Evolutionary conservation across 73 alveolate species (phyloP), one percentile per base, ranked within the genome.

Genomic region (Paramecium pentaurelia): DNA sequence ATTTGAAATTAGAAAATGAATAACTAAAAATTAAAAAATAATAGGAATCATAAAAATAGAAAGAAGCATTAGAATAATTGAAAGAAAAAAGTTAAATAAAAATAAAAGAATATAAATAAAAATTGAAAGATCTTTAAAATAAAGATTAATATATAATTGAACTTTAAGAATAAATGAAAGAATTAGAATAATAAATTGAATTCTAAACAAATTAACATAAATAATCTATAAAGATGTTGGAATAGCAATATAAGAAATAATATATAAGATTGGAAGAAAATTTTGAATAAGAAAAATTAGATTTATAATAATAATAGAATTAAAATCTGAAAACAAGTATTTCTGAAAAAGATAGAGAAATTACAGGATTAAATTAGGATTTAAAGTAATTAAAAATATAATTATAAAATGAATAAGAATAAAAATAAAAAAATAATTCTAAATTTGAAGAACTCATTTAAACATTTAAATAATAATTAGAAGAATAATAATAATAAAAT

Each of bases 51-150:
- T 49, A 45, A 25, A 80, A 47, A 14, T 47, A 80, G 20, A 80
- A 80, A 32, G 91, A 80, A 5, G 91, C 91, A 3, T 25, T 80
- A 7, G 91, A 80, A 22, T 47, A 80, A 80, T 22, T 80, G 32
- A 80, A 80, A 12, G 75, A 42, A 12, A 80, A 42, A 22, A 45
- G 51, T 22, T 14, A 80, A 32, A 3, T 3, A 2, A 80, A 80
- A n/a, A 80, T 80, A 1, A 45, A 42, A 25, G 91, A 80, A 47
- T 80, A 80, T 14, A 80, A 49, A 80, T 14, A 1, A 25, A 80
- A 80, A 80, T 42, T 80, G 27, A 80, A 80, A 64, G 91, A 80
- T 40, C 54, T 22, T 8, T 6, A 10, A 8, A 42, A 32, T 80
- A 80, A 49, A 27, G 91, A 80, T 44, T 44, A 27, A 0, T 64